Conservation (phyloP, 2,329 filamentous ascomycete genomes). For the Oidium heveae region DNA sequence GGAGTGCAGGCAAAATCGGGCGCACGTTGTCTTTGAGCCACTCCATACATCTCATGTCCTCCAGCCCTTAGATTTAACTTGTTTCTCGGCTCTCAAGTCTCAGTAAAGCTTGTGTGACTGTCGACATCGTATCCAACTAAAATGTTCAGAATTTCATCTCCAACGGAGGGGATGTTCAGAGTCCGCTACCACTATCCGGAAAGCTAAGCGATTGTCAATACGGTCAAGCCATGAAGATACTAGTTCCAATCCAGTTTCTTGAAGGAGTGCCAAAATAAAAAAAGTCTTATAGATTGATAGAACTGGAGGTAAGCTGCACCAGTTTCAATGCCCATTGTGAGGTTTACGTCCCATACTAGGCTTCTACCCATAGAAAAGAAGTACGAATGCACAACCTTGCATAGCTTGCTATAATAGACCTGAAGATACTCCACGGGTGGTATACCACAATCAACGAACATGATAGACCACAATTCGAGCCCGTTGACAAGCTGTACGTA, state of each 20-base stretch:
- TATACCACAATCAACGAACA: neutral
- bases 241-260: neutral
- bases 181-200: neutral
- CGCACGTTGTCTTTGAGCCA: too few relatives aligned
- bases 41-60: too few relatives aligned
- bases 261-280: neutral
- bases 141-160: neutral
- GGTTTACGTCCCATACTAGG: neutral
- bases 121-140: neutral
- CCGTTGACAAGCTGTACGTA: neutral
- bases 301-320: neutral
- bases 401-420: neutral
- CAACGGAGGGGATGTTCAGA: neutral
- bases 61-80: too few relatives aligned
- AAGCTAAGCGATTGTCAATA: neutral
- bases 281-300: neutral
- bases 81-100: too few relatives aligned
- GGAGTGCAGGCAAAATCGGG: too few relatives aligned
- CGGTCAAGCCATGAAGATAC: neutral
- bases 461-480: neutral
- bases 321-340: neutral
- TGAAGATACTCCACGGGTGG: neutral
- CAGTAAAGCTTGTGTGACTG: neutral
- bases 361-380: neutral
- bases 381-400: neutral